A percentile compares a stretch with the other conserved stretches of the same genome.
Conservation (phyloP, 495 filamentous ascomycete genomes). For the Tuber umbilicatum region DNA sequence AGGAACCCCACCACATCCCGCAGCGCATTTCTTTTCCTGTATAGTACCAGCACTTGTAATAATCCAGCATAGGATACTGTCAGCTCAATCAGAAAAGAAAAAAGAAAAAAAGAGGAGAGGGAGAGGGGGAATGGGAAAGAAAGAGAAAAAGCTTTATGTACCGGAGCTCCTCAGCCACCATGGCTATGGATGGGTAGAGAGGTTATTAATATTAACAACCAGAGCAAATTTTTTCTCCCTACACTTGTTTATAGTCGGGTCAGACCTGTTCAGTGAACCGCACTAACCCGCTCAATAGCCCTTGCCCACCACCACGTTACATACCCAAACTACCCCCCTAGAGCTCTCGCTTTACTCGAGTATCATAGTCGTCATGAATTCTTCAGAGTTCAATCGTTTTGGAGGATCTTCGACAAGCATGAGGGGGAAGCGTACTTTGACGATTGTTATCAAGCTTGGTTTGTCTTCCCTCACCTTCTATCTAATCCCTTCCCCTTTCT, state of each 20-base stretch:
- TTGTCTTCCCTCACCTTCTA: conserved; percentile 34
- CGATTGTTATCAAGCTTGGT: conserved; percentile 94
- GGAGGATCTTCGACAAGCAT: conserved; percentile 29
- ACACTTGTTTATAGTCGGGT: not conserved
- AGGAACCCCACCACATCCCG: too few relatives aligned
- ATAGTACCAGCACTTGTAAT: too few relatives aligned
- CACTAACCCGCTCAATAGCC: not conserved
- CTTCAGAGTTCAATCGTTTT: conserved; percentile 17
- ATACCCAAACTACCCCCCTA: conserved; percentile 15
- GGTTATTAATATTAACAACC: not conserved
- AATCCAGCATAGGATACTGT: too few relatives aligned
- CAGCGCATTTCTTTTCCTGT: not conserved
- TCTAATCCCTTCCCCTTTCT: not conserved
- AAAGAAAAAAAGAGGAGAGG: not conserved
- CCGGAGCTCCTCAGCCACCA: too few relatives aligned
- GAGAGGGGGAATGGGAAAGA: too few relatives aligned
- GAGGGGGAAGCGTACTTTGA: conserved; percentile 51
- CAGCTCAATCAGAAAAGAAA: not conserved
- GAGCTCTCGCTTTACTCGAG: not conserved
- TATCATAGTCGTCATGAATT: not conserved
- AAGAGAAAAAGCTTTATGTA: not conserved
- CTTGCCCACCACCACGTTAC: not conserved
- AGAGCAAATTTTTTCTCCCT: not conserved
- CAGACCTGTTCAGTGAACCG: not conserved
- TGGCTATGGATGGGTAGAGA: not conserved